phyloP scores from a whole-genome alignment of 208 protist species.

The Trypanosoma boissoni region DNA sequence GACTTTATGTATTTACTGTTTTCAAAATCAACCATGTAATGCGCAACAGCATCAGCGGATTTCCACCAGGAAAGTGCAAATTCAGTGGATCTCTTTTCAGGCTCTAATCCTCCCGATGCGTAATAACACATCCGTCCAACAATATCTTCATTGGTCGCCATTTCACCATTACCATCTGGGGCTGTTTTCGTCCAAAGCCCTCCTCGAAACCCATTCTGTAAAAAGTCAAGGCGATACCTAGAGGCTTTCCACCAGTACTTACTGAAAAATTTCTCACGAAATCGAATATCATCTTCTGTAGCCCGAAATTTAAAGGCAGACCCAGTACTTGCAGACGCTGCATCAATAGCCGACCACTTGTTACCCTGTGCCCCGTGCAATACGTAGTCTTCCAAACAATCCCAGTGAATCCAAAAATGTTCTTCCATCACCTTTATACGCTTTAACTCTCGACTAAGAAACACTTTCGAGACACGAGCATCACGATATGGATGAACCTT shows the following conservation, averaged over 20 bases:
- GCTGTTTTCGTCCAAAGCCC: constrained; percentile 26
- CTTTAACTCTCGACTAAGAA: constrained; percentile 20
- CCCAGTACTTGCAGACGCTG: constrained; percentile 23
- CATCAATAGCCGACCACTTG: constrained; percentile 29
- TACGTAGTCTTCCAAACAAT: constrained; percentile 29
- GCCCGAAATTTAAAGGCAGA: constrained; percentile 18
- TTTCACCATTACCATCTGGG: constrained; percentile 7
- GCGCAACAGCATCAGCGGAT: constrained; percentile 25
- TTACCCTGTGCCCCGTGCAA: constrained; percentile 24
- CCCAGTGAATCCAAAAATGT: constrained; percentile 29
- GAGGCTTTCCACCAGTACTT: constrained; percentile 36
- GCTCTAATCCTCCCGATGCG: constrained; percentile 14
- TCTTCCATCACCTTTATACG: constrained; percentile 14
- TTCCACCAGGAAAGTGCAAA: constrained; percentile 35
- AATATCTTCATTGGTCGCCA: constrained; percentile 10
- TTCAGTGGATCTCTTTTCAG: constrained; percentile 16
- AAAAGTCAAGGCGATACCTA: constrained; percentile 31
- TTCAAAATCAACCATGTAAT: constrained; percentile 22
- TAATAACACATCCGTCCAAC: constrained; percentile 20
- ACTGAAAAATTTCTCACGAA: constrained; percentile 21
- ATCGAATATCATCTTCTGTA: constrained; percentile 17
- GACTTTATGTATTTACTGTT: constrained; percentile 22
- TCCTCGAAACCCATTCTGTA: constrained; percentile 28
- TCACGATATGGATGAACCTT: constrained; percentile 19
- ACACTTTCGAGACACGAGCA: constrained; percentile 11